Evolutionary conservation across 306 rosid genomes (phyloP), one percentile per base, ranked within the genome.

Genomic region (Vigna trinervia): DNA sequence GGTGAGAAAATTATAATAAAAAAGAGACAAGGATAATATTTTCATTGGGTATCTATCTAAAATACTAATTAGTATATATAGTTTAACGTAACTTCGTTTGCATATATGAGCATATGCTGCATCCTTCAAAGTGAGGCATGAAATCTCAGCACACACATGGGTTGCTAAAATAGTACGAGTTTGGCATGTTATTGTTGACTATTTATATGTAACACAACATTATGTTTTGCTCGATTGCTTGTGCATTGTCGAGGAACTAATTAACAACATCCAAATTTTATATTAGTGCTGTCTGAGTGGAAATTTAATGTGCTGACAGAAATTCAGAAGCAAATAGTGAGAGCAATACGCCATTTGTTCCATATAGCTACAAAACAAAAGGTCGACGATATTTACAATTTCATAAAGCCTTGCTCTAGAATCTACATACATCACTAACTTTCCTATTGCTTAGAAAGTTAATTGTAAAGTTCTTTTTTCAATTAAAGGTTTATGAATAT

Each of bases 81-180:
- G 52, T 32, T 72, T 56, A 69, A 57, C n/a, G 15, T 11, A 20
- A 41, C 26, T 51, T 52, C 39, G 26, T 43, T 3, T 23, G 38
- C 34, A 23, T 41, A 41, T 51, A 66, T 17, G 66, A 46, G 59
- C 73, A 78, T 61, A 75, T 79, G 86, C 70, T 53, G 78, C 71
- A 70, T 75, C 81, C 78, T 69, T 63, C 45, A 52, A 52, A 52
- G 74, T 34, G 52, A 79, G 78, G 84, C 83, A 79, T 30, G 77
- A 75, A 60, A 75, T 83, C 50, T 73, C 46, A 59, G 83, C 71
- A 12, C 34, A 62, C 86, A 83, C 84, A 83, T 83, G 86, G 81
- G 74, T 12, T 78, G 83, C 53, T 64, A 63, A 22, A 52, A 11
- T 17, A 34, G 11, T 19, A 23, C 30, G n/a, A 71, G 36, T 58